These are phyloP conservation scores for Paecilomyces sp. DNA, from an alignment of 2,329 filamentous ascomycete genomes.

Conservation along the genomic window DNA sequence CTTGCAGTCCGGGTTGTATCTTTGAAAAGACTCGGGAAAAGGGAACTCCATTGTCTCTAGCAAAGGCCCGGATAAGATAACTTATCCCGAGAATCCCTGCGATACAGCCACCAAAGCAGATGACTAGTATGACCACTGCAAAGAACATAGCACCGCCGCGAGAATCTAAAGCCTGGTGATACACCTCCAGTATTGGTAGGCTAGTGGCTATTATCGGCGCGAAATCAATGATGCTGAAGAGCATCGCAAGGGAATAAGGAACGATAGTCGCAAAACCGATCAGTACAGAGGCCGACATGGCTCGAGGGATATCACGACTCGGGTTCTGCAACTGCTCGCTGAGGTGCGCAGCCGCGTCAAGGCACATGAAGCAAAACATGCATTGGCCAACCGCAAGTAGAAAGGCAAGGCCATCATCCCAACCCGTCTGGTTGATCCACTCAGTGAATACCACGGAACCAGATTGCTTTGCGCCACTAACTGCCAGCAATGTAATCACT, in stretches of 20 bases:
- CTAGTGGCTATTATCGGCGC: neutral
- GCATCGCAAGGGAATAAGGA: neutral
- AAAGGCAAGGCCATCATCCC: slow-evolving; percentile 15
- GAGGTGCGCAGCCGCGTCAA: neutral
- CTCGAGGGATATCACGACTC: neutral
- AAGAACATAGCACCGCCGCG: too few species aligned
- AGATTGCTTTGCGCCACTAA: slow-evolving; percentile 9
- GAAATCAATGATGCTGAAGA: neutral
- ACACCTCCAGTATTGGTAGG: neutral
- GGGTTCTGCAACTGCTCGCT: neutral
- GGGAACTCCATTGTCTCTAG: slow-evolving; percentile 11
- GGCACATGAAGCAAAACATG: neutral
- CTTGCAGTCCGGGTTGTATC: slow-evolving; percentile 10
- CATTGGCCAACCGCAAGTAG: neutral
- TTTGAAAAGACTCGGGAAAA: slow-evolving; percentile 17
- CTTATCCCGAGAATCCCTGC: too few species aligned
- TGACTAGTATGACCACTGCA: too few species aligned
- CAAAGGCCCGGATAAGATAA: too few species aligned
- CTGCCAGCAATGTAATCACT: slow-evolving; percentile 19
- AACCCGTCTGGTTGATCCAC: slow-evolving; percentile 16
- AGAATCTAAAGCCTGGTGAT: neutral
- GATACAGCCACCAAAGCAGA: too few species aligned
- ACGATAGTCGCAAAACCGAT: neutral
- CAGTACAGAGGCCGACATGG: neutral
- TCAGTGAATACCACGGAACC: slow-evolving; percentile 7